These are phyloP conservation scores for Penicillium sp. DNA, from an alignment of 2,329 filamentous ascomycete species.

Conservation along the genomic window DNA sequence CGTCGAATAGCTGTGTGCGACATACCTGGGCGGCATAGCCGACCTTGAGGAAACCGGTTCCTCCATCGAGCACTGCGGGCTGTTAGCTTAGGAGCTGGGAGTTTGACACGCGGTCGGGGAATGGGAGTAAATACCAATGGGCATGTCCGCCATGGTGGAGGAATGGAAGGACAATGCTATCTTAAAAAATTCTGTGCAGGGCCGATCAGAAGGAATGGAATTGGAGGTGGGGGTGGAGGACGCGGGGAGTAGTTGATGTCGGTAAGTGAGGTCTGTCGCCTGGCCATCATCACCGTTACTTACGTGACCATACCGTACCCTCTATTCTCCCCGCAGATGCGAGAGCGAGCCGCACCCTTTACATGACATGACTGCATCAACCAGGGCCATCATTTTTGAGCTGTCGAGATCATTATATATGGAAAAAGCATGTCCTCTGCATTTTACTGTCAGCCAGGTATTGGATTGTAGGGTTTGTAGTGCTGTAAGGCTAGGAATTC, in stretches of 20 bases:
- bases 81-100: slow-evolving; percentile 29
- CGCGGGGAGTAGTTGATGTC: slow-evolving; percentile 20
- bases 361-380: slow-evolving; percentile 16
- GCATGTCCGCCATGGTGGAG: slow-evolving; percentile 45
- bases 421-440: neutral
- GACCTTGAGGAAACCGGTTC: slow-evolving; percentile 99
- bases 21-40: slow-evolving; percentile 86
- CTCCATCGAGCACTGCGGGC: slow-evolving; percentile 87
- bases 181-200: slow-evolving; percentile 4
- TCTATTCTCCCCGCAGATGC: slow-evolving; percentile 14
- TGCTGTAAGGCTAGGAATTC: neutral
- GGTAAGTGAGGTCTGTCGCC: slow-evolving; percentile 16
- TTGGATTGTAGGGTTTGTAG: neutral
- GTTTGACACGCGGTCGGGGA: slow-evolving; percentile 21
- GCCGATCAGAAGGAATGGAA: slow-evolving; percentile 15
- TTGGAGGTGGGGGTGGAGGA: slow-evolving; percentile 15
- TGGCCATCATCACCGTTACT: slow-evolving; percentile 24
- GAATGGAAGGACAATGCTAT: slow-evolving; percentile 6
- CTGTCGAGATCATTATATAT: neutral
- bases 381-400: neutral
- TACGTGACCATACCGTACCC: slow-evolving; percentile 27
- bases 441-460: neutral
- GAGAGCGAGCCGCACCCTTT: slow-evolving; percentile 8
- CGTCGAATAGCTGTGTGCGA: slow-evolving; percentile 2
- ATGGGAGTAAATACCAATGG: slow-evolving; percentile 42